A percentile compares a stretch with the other conserved stretches of the same genome.
Conservation (phyloP, 176 grass and related monocot species). For the Juncus effusus region DNA sequence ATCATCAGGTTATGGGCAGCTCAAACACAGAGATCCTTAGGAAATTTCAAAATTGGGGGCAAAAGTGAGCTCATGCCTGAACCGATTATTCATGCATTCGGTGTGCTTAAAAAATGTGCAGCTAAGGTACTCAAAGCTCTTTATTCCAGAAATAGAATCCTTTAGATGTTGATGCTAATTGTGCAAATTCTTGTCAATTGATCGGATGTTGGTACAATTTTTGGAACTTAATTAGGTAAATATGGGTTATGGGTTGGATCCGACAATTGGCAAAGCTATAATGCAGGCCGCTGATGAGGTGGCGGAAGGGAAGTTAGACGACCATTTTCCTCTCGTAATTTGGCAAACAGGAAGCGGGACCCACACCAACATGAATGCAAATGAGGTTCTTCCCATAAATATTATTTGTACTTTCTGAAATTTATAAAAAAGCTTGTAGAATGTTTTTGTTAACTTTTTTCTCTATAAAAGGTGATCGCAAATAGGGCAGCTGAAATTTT, state of each 20-base stretch:
- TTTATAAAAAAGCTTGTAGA: too few species aligned
- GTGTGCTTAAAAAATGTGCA: slow-evolving; percentile 81
- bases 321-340: slow-evolving; percentile 89
- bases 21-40: slow-evolving; percentile 88
- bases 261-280: slow-evolving; percentile 73
- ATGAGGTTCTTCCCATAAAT: slow-evolving; percentile 54
- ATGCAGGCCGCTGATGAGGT: slow-evolving; percentile 77
- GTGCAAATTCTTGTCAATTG: too few species aligned
- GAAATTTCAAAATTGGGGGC: slow-evolving; percentile 83
- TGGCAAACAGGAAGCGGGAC: slow-evolving; percentile 96
- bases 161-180: too few species aligned
- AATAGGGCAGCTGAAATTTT: slow-evolving; percentile 97
- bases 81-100: slow-evolving; percentile 81
- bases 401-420: not conserved
- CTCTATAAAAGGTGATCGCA: slow-evolving; percentile 64
- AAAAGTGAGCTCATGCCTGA: slow-evolving; percentile 79
- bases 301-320: slow-evolving; percentile 72
- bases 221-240: slow-evolving; percentile 51
- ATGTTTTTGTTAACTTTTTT: slow-evolving; percentile 19
- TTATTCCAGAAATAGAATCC: not conserved
- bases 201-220: too few species aligned
- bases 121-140: slow-evolving; percentile 44
- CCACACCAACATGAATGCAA: slow-evolving; percentile 96
- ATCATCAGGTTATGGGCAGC: slow-evolving; percentile 70
- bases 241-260: slow-evolving; percentile 84